Evolutionary conservation across 78 protist genomes (phyloP).

Genomic region (Isochrysis galbana): DNA sequence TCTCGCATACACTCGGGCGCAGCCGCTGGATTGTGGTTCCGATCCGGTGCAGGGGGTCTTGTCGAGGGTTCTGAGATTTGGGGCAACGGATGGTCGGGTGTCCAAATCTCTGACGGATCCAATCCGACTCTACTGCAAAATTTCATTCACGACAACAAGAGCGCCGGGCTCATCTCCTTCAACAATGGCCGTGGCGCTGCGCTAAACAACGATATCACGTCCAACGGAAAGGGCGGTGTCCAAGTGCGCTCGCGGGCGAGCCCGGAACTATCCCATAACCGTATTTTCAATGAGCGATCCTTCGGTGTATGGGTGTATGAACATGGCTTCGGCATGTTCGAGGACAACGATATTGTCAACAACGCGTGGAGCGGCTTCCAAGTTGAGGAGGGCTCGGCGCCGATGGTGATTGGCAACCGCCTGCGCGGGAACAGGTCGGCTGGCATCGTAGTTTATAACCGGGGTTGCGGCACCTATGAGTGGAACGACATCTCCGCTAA

Average conservation of each 20-base stretch:
- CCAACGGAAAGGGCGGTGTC: constrained; percentile 42
- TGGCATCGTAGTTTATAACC: constrained; percentile 42
- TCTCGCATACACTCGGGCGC: constrained; percentile 39
- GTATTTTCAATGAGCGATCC: constrained; percentile 24
- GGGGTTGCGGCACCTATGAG: neutral
- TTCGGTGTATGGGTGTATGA: constrained; percentile 43
- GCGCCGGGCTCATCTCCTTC: constrained; percentile 43
- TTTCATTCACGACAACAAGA: constrained; percentile 27
- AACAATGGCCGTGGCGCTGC: constrained; percentile 22
- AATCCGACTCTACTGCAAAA: constrained; percentile 27
- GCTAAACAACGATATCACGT: constrained; percentile 2
- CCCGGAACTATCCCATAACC: neutral
- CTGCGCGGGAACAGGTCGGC: constrained; percentile 6
- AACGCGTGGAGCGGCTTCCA: constrained; percentile 39
- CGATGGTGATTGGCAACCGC: neutral
- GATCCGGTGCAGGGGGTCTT: constrained; percentile 7
- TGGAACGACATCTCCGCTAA: constrained; percentile 39
- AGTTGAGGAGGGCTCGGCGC: constrained; percentile 34
- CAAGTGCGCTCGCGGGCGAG: constrained; percentile 22
- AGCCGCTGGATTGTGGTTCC: constrained; percentile 37
- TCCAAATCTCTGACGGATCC: constrained; percentile 32
- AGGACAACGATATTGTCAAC: constrained; percentile 25
- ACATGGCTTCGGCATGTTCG: constrained; percentile 1
- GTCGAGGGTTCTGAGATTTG: neutral
- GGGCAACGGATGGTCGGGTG: constrained; percentile 35